Conservation (phyloP, 371 early-diverging fungal species). For the Apophysomyces ossiformis region DNA sequence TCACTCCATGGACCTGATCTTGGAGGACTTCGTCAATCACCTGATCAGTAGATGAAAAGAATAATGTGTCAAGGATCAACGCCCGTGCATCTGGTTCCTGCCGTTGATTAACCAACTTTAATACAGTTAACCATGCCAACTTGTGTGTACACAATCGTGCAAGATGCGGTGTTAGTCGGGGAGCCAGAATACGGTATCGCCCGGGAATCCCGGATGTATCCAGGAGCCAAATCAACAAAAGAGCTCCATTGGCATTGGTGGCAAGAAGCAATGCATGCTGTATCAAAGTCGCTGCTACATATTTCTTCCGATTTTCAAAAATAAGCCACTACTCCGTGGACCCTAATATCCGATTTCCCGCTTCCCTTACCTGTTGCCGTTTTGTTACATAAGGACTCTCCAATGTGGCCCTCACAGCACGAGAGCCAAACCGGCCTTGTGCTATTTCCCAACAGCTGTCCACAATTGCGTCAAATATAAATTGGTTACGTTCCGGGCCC, state of each 20-base stretch:
- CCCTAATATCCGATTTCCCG: no score
- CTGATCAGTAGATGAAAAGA: slow-evolving; percentile 50
- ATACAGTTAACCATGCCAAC: slow-evolving; percentile 81
- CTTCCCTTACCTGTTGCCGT: slow-evolving; percentile 37
- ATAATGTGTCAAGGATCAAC: slow-evolving; percentile 76
- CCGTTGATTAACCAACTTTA: slow-evolving; percentile 89
- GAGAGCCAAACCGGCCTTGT: slow-evolving; percentile 81
- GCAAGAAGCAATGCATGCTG: slow-evolving; percentile 81
- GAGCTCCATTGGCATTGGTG: slow-evolving; percentile 92
- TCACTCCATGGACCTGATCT: slow-evolving; percentile 89
- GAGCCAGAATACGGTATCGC: slow-evolving; percentile 84
- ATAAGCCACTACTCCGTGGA: no score
- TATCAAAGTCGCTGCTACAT: slow-evolving; percentile 86
- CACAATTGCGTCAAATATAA: slow-evolving; percentile 81
- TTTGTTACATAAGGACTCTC: slow-evolving; percentile 69
- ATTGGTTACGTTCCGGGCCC: slow-evolving; percentile 70
- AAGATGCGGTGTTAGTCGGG: slow-evolving; percentile 80
- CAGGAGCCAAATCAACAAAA: slow-evolving; percentile 92
- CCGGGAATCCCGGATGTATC: slow-evolving; percentile 88
- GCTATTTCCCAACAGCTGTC: slow-evolving; percentile 73
- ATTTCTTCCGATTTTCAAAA: slow-evolving; percentile 54
- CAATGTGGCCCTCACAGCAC: slow-evolving; percentile 82
- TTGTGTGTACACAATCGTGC: slow-evolving; percentile 86
- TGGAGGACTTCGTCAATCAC: slow-evolving; percentile 76
- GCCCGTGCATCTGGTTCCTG: slow-evolving; percentile 92